phyloP scores from a whole-genome alignment of 805 yeast species.

The Millerago galiae region DNA sequence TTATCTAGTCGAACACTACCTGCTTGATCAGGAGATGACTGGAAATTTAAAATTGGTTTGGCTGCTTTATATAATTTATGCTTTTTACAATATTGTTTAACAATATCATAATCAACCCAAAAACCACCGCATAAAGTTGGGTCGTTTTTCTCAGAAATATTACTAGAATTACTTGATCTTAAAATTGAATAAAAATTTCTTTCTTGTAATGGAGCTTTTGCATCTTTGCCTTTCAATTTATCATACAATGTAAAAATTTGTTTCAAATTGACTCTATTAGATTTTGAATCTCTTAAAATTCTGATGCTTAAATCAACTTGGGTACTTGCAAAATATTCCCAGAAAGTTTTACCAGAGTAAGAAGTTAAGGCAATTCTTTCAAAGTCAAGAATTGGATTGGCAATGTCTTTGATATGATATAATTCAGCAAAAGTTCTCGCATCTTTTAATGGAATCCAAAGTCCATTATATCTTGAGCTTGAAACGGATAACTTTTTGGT shows the following conservation, averaged over 20 bases:
- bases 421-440: slow-evolving; percentile 20
- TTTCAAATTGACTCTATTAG: slow-evolving; percentile 18
- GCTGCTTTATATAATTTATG: slow-evolving; percentile 14
- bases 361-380: slow-evolving; percentile 21
- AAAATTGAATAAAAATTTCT: slow-evolving; percentile 13
- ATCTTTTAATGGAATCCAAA: slow-evolving; percentile 18
- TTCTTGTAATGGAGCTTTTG: slow-evolving; percentile 5
- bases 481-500: background rate
- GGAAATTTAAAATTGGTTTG: slow-evolving; percentile 16
- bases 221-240: slow-evolving; percentile 11
- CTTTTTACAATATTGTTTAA: slow-evolving; percentile 11
- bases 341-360: slow-evolving; percentile 20
- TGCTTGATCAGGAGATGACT: slow-evolving; percentile 10
- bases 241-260: slow-evolving; percentile 19
- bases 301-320: slow-evolving; percentile 16
- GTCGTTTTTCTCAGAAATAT: slow-evolving; percentile 15
- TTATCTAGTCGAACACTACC: slow-evolving; percentile 7
- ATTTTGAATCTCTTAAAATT: slow-evolving; percentile 17
- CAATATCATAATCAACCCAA: slow-evolving; percentile 20
- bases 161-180: slow-evolving; percentile 1
- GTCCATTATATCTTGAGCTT: slow-evolving; percentile 10
- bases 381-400: slow-evolving; percentile 19
- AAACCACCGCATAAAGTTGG: slow-evolving; percentile 24
- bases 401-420: slow-evolving; percentile 11
- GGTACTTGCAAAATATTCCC: slow-evolving; percentile 20